phyloP scores from a whole-genome alignment of 106 monocot genomes.

The Platanthera zijinensis region DNA sequence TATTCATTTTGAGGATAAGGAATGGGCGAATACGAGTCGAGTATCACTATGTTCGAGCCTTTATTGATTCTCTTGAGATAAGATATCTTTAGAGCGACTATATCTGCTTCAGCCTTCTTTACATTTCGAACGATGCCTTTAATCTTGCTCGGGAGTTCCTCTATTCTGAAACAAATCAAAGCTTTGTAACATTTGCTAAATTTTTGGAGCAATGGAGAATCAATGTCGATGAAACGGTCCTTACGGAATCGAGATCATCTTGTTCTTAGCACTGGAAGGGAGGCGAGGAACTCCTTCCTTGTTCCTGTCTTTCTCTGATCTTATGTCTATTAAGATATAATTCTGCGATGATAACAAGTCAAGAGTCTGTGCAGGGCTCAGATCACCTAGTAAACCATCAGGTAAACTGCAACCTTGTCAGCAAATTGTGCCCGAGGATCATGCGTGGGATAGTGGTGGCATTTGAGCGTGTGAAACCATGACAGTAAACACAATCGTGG shows the following conservation, averaged over 20 bases:
- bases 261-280: constrained; percentile 68
- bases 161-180: constrained; percentile 36
- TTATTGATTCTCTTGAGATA: constrained; percentile 75
- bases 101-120: constrained; percentile 83
- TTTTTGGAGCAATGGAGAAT: neutral
- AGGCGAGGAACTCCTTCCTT: constrained; percentile 77
- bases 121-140: constrained; percentile 56
- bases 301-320: constrained; percentile 78
- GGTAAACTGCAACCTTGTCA: neutral
- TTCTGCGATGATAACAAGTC: constrained; percentile 57
- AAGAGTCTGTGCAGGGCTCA: constrained; percentile 73
- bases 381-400: constrained; percentile 40
- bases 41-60: constrained; percentile 71
- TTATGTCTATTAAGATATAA: constrained; percentile 66
- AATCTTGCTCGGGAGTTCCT: constrained; percentile 80
- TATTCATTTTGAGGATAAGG: neutral
- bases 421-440: neutral
- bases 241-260: constrained; percentile 80
- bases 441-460: too few relatives aligned
- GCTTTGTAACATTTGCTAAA: neutral
- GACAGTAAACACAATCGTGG: too few relatives aligned
- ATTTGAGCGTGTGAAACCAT: too few relatives aligned
- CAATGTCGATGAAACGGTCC: neutral
- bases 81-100: constrained; percentile 81
- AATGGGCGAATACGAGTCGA: constrained; percentile 63